Evolutionary conservation across 1,284 basidiomycete species (phyloP).

Genomic region (Cryptococcus sp.): DNA sequence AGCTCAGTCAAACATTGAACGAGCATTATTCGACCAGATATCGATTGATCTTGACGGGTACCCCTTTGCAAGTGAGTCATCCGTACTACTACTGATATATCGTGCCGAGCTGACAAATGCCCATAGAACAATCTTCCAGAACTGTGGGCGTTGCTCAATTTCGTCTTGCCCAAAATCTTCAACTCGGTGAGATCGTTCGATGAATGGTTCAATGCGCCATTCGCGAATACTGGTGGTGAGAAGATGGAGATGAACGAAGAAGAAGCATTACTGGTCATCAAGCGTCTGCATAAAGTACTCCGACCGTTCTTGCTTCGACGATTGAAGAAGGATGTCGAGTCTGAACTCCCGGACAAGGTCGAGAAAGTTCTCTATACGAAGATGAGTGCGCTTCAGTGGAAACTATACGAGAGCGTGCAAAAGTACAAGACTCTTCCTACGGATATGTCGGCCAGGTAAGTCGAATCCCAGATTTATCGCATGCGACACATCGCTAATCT

Average conservation of each 20-base stretch:
- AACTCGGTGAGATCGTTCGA: constrained; percentile 99
- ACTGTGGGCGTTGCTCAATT: constrained; percentile 97
- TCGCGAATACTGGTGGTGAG: constrained; percentile 95
- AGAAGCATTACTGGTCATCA: constrained; percentile 96
- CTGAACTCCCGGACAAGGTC: constrained; percentile 96
- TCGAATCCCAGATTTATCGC: not conserved
- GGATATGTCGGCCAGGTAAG: constrained; percentile 42
- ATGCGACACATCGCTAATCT: too few species aligned
- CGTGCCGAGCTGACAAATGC: constrained; percentile 9
- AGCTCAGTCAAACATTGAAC: constrained; percentile 88
- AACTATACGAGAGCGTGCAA: constrained; percentile 88
- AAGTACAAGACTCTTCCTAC: constrained; percentile 63
- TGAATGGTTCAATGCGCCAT: constrained; percentile 99
- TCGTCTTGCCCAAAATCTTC: constrained; percentile 97
- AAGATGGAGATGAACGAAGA: constrained; percentile 99
- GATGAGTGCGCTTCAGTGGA: constrained; percentile 92
- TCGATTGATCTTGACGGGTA: constrained; percentile 95
- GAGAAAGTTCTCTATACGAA: constrained; percentile 99
- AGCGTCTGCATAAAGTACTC: constrained; percentile 96
- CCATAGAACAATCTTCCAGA: constrained; percentile 90
- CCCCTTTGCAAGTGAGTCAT: constrained; percentile 74
- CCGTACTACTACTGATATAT: not conserved
- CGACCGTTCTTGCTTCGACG: constrained; percentile 94
- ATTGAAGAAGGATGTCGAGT: constrained; percentile 98
- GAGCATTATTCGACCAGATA: constrained; percentile 91